Evolutionary conservation across 495 filamentous ascomycete genomes (phyloP), one percentile per base, ranked within the genome.

Genomic region (Xylaria scruposa): DNA sequence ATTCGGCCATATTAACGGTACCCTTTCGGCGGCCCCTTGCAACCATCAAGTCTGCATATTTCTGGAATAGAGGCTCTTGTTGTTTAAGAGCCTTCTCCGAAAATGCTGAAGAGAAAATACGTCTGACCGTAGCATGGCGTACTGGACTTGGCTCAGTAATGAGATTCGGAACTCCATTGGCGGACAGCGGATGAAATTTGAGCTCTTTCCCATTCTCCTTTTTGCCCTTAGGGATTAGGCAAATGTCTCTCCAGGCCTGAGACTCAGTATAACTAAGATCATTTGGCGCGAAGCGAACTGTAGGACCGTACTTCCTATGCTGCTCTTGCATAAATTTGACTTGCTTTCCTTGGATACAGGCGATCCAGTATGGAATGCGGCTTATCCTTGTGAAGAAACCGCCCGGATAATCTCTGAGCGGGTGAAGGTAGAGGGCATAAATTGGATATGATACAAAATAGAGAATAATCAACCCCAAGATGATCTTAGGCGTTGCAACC

Each of bases 241-340:
- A 86, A 40, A 89, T 89, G 47, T 85, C 80, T 58, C 81, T 83
- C 83, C 84, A 88, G 1, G 85, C 86, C 0, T 78, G 59, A 1
- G 72, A 77, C 7, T 74, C 78, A 21, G 74, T 82, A 67, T 80
- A 85, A 15, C 84, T 85, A 56, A 87, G 77, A 44, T 81, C 76
- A 53, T 82, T 77, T 0, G 83, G 84, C 2, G 76, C 77, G n/a
- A 82, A 74, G 31, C 83, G 80, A 9, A 87, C 82, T n/a, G 83
- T 76, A 3, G 77, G 79, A 24, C 85, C 84, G 65, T 87, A 82
- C 72, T 74, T 76, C 36, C 78, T 74, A 69, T 86, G 85, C 36
- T 85, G 74, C 38, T 53, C 26, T 8, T 46, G 29, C 19, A 77
- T 66, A 71, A 71, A 77, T 31, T 46, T 40, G 19, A 70, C 71